Percentiles rank a stretch among this genome's conserved stretches.
phyloP scores from a whole-genome alignment of 2,329 filamentous ascomycete genomes.

The Alternaria triticina region DNA sequence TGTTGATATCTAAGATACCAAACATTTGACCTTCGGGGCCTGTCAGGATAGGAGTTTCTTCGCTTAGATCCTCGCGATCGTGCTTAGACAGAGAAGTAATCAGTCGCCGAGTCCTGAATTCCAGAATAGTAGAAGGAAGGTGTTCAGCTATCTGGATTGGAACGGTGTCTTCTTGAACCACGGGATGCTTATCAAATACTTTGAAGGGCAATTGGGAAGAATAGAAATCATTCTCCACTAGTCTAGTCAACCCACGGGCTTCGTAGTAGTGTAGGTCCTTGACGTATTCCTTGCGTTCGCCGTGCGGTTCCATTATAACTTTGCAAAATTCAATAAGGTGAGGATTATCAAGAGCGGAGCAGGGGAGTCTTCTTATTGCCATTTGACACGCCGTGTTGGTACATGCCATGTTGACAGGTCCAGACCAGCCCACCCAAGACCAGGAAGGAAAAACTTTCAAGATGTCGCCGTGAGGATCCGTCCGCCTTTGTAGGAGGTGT shows the following conservation, averaged over 20 bases:
- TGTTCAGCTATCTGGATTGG: background rate
- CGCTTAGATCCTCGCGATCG: background rate
- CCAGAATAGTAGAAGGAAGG: background rate
- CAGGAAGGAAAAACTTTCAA: background rate
- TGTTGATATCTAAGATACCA: background rate
- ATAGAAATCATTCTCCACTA: background rate
- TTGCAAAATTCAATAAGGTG: background rate
- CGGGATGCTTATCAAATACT: rapidly evolving
- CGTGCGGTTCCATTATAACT: background rate
- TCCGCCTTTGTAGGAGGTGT: background rate
- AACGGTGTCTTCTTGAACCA: background rate
- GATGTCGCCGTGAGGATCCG: background rate
- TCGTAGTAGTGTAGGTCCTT: background rate
- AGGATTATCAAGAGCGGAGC: background rate
- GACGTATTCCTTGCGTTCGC: background rate
- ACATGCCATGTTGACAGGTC: background rate
- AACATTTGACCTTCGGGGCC: background rate
- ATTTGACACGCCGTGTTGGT: too few species aligned
- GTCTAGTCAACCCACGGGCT: background rate
- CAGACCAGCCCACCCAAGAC: background rate
- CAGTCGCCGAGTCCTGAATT: background rate
- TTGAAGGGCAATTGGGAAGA: too few species aligned
- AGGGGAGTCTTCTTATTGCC: background rate
- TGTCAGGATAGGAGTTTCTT: background rate
- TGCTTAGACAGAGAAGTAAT: background rate